These are phyloP conservation scores for Suillus sp. DNA, from an alignment of 768 basidiomycete genomes.

Conservation along the genomic window DNA sequence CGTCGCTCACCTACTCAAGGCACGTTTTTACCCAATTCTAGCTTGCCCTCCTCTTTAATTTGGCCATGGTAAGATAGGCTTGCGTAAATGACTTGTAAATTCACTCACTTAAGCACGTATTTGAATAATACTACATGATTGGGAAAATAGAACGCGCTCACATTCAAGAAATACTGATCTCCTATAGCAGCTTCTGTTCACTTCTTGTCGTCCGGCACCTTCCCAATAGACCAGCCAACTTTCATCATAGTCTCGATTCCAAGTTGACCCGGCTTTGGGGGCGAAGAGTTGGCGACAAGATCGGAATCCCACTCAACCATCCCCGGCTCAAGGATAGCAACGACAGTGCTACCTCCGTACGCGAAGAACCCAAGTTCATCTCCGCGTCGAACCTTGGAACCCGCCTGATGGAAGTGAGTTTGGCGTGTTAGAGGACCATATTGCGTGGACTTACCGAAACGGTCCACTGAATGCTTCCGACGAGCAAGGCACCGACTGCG, in stretches of 20 bases:
- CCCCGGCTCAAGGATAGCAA: constrained; percentile 59
- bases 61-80: neutral
- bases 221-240: constrained; percentile 36
- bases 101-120: neutral
- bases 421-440: neutral
- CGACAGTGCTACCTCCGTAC: constrained; percentile 78
- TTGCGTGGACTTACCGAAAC: constrained; percentile 24
- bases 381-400: constrained; percentile 57
- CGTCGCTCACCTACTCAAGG: neutral
- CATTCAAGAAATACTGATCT: neutral
- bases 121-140: neutral
- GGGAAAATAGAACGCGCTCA: neutral
- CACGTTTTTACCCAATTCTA: neutral
- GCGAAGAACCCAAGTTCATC: constrained; percentile 69
- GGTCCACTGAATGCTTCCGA: constrained; percentile 75
- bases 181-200: neutral
- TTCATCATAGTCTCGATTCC: constrained; percentile 68
- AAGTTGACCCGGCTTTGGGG: constrained; percentile 23
- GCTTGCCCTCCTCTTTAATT: neutral
- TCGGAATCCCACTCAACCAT: constrained; percentile 63
- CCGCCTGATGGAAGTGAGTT: constrained; percentile 33
- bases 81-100: neutral
- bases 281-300: constrained; percentile 51
- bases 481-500: constrained; percentile 80
- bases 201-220: constrained; percentile 1